Evolutionary conservation across 768 basidiomycete genomes (phyloP), one percentile per base, ranked within the genome.

Genomic region (Lyophyllum semitale): DNA sequence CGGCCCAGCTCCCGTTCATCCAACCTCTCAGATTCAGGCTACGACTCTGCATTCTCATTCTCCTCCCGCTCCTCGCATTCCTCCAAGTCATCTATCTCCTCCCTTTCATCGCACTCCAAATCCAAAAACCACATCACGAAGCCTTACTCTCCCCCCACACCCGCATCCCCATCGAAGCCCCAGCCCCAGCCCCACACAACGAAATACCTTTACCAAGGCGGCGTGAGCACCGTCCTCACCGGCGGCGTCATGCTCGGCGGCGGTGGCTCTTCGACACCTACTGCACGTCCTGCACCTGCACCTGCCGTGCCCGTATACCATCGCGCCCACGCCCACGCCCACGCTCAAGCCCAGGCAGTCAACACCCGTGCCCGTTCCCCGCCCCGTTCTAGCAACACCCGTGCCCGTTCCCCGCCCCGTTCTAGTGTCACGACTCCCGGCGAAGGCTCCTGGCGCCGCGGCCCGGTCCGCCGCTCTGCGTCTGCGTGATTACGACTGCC

Each of bases 191-290:
- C 68, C 51, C 67, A 64, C 27, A 54, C 68, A 11, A 71, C 68
- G 13, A 72, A 68, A 29, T 78, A 76, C 61, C 64, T 74, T 11
- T 78, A 78, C 59, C 69, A 71, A 55, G 77, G 75, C 43, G 77
- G 77, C 13, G 67, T 73, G 35, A 77, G 76, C 65, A 75, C 69
- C 56, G 73, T 75, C 30, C 70, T 77, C 45, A 73, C 72, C 12
- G 77, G 77, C 20, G 77, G 77, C 35, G 76, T 78, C 17, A 78
- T 77, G 77, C 74, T 78, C 33, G 77, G 74, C 12, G 20, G 75
- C 27, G 75, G 72, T 13, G n/a, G 33, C 9, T 18, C 44, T n/a
- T 8, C 23, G 30, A 8, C 50, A 38, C 29, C 12, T 32, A 18
- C 18, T 25, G n/a, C 18, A 44, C 20, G 17, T 29, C 33, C 25